Base-by-base conservation (phyloP, 495 filamentous ascomycete species). In the Podospora pseudocomata region DNA sequence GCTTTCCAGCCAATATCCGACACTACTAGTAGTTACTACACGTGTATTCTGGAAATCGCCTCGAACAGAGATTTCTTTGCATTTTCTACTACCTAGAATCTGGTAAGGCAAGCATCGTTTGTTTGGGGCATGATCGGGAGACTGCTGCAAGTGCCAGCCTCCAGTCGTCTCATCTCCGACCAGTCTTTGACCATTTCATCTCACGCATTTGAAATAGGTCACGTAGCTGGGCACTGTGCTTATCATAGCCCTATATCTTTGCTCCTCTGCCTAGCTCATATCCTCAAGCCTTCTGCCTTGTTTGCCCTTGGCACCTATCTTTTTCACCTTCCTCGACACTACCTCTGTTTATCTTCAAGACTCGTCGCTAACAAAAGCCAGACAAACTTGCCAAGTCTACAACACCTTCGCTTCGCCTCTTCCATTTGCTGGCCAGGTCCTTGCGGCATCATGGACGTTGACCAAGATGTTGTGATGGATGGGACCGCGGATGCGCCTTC, bases 401-500 rank as follows among this genome's bases (percentile, higher is more conserved):
- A 16, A 16, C 39, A 49, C 39, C 39, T 11, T 49, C 39, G 13
- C 9, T 16, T 49, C 39, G 2, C 39, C 7, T 16, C 7, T 11
- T 49, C 13, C 39, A 6, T 13, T 49, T 49, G 39, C 39, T 49
- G 39, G 9, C 39, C 39, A 49, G 39, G 39, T 49, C 39, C 39
- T 11, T 0, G 39, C 39, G 9, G 39, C 65, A 74, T 44, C 60
- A 83, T 82, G 80, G 75, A 76, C 27, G 73, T 63, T 16, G 75
- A 72, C 39, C 64, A 72, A 11, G 76, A 75, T 44, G 72, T 76
- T 16, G 68, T 69, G 39, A 80, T 80, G 78, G 81, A 82, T 27
- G 76, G 76, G 20, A 78, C 79, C 26, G 77, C 80, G 53, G 73
- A 78, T 44, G 68, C 72, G 64, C 73, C 79, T 76, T 59, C 65